Evolutionary conservation across 257 asterid genomes (phyloP).

Genomic region (Nicotiana tomentosiformis): DNA sequence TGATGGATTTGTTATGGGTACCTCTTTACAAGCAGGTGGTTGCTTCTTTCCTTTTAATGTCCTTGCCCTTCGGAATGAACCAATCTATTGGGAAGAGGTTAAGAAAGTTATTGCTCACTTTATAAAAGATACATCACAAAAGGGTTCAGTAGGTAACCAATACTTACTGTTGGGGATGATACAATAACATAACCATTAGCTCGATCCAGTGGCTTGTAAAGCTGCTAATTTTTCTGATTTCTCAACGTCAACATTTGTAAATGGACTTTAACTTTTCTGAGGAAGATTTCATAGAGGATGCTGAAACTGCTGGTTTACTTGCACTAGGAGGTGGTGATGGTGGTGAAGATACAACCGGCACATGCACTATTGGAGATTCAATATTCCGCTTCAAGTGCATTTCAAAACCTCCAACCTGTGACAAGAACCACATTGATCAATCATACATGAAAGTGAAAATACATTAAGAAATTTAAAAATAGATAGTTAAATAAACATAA

Average conservation of each 20-base stretch:
- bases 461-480: neutral
- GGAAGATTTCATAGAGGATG: conserved; percentile 37
- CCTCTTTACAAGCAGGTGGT: conserved; percentile 67
- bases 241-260: conserved; percentile 38
- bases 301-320: conserved; percentile 37
- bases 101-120: neutral
- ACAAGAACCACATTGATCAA: neutral
- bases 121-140: neutral
- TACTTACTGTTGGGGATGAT: conserved; percentile 57
- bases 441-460: neutral
- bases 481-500: too few species aligned
- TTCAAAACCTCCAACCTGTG: conserved; percentile 69
- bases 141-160: neutral
- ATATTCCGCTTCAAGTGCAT: conserved; percentile 62
- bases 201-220: conserved; percentile 63
- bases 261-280: conserved; percentile 56
- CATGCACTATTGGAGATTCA: conserved; percentile 36
- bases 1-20: conserved; percentile 5
- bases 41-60: conserved; percentile 58
- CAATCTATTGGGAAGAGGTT: conserved; percentile 43
- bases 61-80: conserved; percentile 56
- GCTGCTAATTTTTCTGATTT: conserved; percentile 60
- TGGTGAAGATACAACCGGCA: conserved; percentile 33
- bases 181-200: conserved; percentile 48
- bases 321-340: conserved; percentile 36